Percentiles rank a stretch among this genome's conserved stretches.
phyloP scores from a whole-genome alignment of 495 filamentous ascomycete genomes.

The Filosporella fistucella region DNA sequence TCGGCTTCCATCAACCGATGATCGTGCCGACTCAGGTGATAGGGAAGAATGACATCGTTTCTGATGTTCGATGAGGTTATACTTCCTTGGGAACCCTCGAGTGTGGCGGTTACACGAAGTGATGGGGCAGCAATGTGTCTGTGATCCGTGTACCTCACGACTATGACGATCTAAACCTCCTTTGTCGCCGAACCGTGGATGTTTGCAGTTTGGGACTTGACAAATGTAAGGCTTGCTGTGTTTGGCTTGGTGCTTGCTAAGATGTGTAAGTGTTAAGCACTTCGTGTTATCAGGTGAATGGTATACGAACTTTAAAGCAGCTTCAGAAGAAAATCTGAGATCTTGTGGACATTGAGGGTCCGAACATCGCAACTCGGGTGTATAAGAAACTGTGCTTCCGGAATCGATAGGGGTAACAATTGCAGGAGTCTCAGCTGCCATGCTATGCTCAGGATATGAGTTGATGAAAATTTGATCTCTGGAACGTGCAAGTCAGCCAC shows the following conservation, averaged over 20 bases:
- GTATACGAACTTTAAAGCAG: too few relatives aligned
- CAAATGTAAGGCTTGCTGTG: constrained; percentile 12
- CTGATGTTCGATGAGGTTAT: constrained; percentile 15
- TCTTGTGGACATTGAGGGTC: too few relatives aligned
- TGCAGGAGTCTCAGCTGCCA: too few relatives aligned
- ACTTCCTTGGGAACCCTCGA: constrained; percentile 9
- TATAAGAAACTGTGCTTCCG: too few relatives aligned
- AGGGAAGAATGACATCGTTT: constrained; percentile 9
- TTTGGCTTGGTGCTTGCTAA: constrained; percentile 14
- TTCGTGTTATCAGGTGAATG: too few relatives aligned
- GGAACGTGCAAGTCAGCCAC: too few relatives aligned
- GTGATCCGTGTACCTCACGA: constrained; percentile 16
- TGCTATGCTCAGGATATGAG: too few relatives aligned
- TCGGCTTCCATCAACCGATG: constrained; percentile 1
- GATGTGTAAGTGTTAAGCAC: constrained; percentile 2
- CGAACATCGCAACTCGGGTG: too few relatives aligned
- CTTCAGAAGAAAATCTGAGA: too few relatives aligned
- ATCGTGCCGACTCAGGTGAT: not conserved
- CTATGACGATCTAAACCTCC: constrained; percentile 14
- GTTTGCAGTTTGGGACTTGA: constrained; percentile 10
- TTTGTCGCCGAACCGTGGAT: constrained; percentile 16
- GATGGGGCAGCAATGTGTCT: constrained; percentile 9
- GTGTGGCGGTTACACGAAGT: constrained; percentile 10
- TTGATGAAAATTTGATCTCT: too few relatives aligned
- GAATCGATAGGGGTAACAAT: too few relatives aligned